A percentile compares a stretch with the other conserved stretches of the same genome.
These are phyloP conservation scores for Capsella rubella DNA, from an alignment of 441 rosid species.

Conservation along the genomic window DNA sequence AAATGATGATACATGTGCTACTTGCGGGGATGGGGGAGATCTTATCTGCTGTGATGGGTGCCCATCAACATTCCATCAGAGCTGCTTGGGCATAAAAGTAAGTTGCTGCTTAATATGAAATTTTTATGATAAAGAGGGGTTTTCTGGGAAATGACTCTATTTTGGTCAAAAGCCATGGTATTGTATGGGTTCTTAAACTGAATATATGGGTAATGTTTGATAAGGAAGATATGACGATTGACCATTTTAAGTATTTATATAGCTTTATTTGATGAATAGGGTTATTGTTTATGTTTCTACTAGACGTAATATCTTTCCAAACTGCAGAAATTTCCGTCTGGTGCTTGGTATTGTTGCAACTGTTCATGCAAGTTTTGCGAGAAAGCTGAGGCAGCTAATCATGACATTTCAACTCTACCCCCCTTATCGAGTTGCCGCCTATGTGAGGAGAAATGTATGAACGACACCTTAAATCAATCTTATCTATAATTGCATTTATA, in stretches of 20 bases:
- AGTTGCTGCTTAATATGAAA: slow-evolving; percentile 34
- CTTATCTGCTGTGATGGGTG: slow-evolving; percentile 95
- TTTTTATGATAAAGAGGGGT: background rate
- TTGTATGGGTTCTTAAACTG: background rate
- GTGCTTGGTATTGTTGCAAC: slow-evolving; percentile 87
- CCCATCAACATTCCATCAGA: slow-evolving; percentile 96
- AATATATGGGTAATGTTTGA: background rate
- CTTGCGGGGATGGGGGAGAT: slow-evolving; percentile 99
- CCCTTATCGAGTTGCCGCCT: slow-evolving; percentile 58
- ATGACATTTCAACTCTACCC: slow-evolving; percentile 40
- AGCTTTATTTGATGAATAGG: slow-evolving; percentile 1
- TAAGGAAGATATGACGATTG: slow-evolving; percentile 12
- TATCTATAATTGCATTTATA: slow-evolving; percentile 18
- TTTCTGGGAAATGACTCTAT: background rate
- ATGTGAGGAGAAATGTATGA: slow-evolving; percentile 91
- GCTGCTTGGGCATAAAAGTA: slow-evolving; percentile 86
- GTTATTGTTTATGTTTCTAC: slow-evolving; percentile 36
- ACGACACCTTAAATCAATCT: slow-evolving; percentile 35
- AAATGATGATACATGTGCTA: slow-evolving; percentile 95
- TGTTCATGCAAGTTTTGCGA: slow-evolving; percentile 95
- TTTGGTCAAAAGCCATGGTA: background rate
- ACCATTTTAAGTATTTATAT: background rate
- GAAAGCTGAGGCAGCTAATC: slow-evolving; percentile 48
- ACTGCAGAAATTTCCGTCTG: slow-evolving; percentile 84
- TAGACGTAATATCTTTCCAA: background rate